Base-by-base conservation (phyloP, 257 asterid genomes). In the Nemophila menziesii region DNA sequence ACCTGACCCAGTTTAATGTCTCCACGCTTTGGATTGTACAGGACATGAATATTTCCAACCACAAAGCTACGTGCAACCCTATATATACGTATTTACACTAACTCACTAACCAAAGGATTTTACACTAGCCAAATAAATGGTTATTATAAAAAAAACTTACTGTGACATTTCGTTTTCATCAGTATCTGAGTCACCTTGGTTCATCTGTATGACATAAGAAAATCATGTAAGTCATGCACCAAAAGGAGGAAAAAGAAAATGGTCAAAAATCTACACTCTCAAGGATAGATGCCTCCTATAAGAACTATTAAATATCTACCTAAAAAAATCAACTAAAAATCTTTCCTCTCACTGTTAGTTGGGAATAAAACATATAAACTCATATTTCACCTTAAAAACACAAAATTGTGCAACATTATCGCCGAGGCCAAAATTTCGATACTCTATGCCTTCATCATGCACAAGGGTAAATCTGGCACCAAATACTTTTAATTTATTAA, bases 1-100 rank as follows among this genome's bases (percentile, higher is more conserved):
- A 85, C 96, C 96, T 85, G 97, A 23, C 94, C 94, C 64, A 86
- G 69, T 64, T 86, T 86, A 61, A 86, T 59, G 60, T 86, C 97
- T 71, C 97, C 97, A 42, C 92, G 93, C 19, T 71, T 74, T 15
- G 94, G 97, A 58, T 86, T 86, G 69, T 62, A 86, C 47, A 86
- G 93, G 39, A 72, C 84, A 52, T 86, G 97, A 57, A 64, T 74
- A 62, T 82, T 86, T 46, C 93, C 97, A 19, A 86, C 82, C 58
- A 86, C 39, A 57, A 86, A 54, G 48, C 66, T 57, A 44, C 54
- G 69, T 27, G 55, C 33, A 46, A 48, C 62, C 54, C 81, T 82
- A 56, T 33, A 18, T 47, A 56, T 48, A 42, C 48, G 14, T 58
- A 24, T 29, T 13, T 43, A 38, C 64, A 72, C 12, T 19, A 46